Conservation (phyloP, 441 rosid species). For the Pelargonium myrrhifolium region DNA sequence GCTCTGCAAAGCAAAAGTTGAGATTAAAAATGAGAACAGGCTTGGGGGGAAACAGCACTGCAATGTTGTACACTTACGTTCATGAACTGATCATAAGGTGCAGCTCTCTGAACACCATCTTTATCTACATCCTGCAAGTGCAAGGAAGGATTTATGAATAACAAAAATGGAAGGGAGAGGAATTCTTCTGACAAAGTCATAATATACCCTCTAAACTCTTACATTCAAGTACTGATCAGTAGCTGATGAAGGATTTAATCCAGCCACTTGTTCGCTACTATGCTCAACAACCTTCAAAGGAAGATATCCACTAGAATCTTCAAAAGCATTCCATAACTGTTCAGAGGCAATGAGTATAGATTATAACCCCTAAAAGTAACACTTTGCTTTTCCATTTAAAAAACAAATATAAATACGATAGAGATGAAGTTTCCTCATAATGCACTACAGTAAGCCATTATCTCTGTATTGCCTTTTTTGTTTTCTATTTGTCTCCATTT, state of each 20-base stretch:
- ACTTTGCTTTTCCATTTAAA: background rate
- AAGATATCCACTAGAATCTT: constrained; percentile 28
- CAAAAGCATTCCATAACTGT: constrained; percentile 79
- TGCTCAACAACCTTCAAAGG: constrained; percentile 31
- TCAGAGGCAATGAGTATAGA: constrained; percentile 14
- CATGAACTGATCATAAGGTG: background rate
- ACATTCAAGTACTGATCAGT: constrained; percentile 35
- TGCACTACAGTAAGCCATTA: background rate
- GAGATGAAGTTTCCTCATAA: background rate
- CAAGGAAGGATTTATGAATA: constrained; percentile 1
- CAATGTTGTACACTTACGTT: constrained; percentile 7
- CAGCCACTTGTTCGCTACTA: constrained; percentile 26
- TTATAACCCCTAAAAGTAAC: too few relatives aligned
- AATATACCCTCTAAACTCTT: constrained; percentile 31
- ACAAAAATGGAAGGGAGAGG: background rate
- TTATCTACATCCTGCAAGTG: background rate
- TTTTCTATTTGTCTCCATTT: background rate
- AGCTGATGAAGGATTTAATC: constrained; percentile 26
- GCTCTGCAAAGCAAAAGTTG: constrained; percentile 32
- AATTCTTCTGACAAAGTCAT: background rate
- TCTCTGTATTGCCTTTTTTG: background rate
- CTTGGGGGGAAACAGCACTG: constrained; percentile 1
- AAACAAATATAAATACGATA: background rate
- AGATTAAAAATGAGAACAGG: constrained; percentile 19
- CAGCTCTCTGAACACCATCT: background rate